Evolutionary conservation across 1,284 basidiomycete genomes (phyloP).

Genomic region (Apiotrichum gracile): DNA sequence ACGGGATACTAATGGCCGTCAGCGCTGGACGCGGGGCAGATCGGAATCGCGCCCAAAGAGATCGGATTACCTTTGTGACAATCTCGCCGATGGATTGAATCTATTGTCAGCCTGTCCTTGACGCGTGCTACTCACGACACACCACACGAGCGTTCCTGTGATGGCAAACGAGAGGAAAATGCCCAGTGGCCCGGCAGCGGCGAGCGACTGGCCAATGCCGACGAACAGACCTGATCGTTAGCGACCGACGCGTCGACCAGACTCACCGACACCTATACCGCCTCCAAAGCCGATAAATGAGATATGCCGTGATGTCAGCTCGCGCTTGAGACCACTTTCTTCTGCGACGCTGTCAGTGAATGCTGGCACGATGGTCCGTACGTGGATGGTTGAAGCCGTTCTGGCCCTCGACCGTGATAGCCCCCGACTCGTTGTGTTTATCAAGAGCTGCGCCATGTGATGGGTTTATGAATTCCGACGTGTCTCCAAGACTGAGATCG

Average conservation of each 20-base stretch:
- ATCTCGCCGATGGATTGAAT: slow-evolving; percentile 14
- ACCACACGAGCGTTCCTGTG: slow-evolving; percentile 11
- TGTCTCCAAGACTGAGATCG: not conserved
- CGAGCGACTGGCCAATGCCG: slow-evolving; percentile 9
- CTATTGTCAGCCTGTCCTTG: not conserved
- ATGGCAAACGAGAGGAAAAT: slow-evolving; percentile 12
- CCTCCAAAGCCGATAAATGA: slow-evolving; percentile 12
- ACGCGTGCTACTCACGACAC: slow-evolving; percentile 1
- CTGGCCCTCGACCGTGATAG: no score
- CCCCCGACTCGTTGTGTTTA: no score
- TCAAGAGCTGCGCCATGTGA: no score
- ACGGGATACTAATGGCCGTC: slow-evolving; percentile 7
- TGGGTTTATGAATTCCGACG: not conserved
- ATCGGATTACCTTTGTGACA: not conserved
- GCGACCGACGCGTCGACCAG: not conserved
- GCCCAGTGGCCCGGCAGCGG: slow-evolving; percentile 2
- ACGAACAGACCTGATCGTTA: slow-evolving; percentile 3
- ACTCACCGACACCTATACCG: slow-evolving; percentile 6
- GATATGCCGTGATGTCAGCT: slow-evolving; percentile 8
- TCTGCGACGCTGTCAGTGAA: not conserved
- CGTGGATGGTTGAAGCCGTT: no score
- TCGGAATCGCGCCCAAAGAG: not conserved
- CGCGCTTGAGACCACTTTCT: not conserved
- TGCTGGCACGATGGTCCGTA: no score
- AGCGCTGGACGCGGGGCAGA: not conserved